A percentile compares a stretch with the other conserved stretches of the same genome.
phyloP scores from a whole-genome alignment of 192 early-diverging fungal genomes.

The Linnemannia zychae region DNA sequence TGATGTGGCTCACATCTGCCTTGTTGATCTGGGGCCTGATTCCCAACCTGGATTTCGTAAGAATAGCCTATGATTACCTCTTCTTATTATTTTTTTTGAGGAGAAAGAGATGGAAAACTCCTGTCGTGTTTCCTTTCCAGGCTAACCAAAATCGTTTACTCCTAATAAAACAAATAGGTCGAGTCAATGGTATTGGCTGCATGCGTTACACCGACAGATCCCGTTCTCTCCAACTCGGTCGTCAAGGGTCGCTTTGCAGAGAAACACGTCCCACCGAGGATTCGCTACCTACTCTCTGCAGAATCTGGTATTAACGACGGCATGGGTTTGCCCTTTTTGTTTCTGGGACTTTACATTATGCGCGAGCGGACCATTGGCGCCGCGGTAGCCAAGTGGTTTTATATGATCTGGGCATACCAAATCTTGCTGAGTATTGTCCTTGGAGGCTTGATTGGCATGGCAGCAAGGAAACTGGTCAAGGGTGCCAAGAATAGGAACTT shows the following conservation, averaged over 20 bases:
- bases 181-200: conserved; percentile 84
- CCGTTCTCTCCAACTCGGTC: conserved; percentile 92
- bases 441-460: conserved; percentile 79
- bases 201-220: conserved; percentile 93
- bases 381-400: conserved; percentile 83
- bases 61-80: background rate
- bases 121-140: background rate
- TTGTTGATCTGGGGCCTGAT: conserved; percentile 71
- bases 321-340: conserved; percentile 84
- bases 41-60: conserved; percentile 65
- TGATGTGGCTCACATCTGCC: conserved; percentile 84
- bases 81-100: background rate
- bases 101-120: background rate
- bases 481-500: conserved; percentile 67
- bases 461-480: conserved; percentile 73
- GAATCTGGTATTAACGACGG: conserved; percentile 94
- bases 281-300: conserved; percentile 77
- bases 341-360: conserved; percentile 79
- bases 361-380: conserved; percentile 61
- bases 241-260: conserved; percentile 94
- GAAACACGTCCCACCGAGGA: conserved; percentile 77
- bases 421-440: conserved; percentile 77
- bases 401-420: conserved; percentile 79
- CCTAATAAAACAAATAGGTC: conserved; percentile 50
- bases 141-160: background rate